Percentiles rank a stretch among this genome's conserved stretches.
Evolutionary conservation across 148 eudicot genomes (phyloP).

Genomic region (Spergularia marina): DNA sequence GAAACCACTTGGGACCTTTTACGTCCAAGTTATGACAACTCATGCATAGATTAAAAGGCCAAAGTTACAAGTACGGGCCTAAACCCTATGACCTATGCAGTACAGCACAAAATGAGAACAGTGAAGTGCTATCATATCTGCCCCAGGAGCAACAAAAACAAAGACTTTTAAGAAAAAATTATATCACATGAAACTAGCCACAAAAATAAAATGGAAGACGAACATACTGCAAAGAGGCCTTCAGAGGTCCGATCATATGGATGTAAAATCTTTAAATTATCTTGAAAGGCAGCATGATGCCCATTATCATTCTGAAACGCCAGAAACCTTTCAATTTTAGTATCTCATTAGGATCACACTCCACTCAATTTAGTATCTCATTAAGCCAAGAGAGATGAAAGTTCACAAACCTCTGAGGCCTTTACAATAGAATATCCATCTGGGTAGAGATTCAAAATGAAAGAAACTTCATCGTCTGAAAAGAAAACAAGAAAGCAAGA

Average conservation of each 20-base stretch:
- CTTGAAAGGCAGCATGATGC: conserved; percentile 49
- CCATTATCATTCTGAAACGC: conserved; percentile 42
- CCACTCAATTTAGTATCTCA: not conserved
- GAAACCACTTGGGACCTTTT: not conserved
- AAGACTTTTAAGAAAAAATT: not conserved
- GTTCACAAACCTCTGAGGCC: conserved; percentile 62
- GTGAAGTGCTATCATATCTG: not conserved
- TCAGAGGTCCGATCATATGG: conserved; percentile 89
- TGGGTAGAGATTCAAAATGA: conserved; percentile 65
- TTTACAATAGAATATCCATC: conserved; percentile 82
- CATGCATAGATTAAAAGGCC: not conserved
- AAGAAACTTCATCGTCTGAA: conserved; percentile 77
- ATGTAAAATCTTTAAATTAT: conserved; percentile 58
- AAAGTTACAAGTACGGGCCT: not conserved
- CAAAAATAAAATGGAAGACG: not conserved
- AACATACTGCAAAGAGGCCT: conserved; percentile 71
- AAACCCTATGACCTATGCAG: not conserved
- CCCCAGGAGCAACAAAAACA: not conserved
- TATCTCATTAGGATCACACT: not conserved
- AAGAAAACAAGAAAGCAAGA: not conserved
- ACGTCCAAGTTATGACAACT: not conserved
- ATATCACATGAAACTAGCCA: not conserved
- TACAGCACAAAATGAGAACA: conserved; percentile 1
- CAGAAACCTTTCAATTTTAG: conserved; percentile 6
- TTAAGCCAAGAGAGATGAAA: not conserved